Evolutionary conservation across 768 basidiomycete genomes (phyloP), one percentile per base, ranked within the genome.

Genomic region (Leucosporidium yakuticum): DNA sequence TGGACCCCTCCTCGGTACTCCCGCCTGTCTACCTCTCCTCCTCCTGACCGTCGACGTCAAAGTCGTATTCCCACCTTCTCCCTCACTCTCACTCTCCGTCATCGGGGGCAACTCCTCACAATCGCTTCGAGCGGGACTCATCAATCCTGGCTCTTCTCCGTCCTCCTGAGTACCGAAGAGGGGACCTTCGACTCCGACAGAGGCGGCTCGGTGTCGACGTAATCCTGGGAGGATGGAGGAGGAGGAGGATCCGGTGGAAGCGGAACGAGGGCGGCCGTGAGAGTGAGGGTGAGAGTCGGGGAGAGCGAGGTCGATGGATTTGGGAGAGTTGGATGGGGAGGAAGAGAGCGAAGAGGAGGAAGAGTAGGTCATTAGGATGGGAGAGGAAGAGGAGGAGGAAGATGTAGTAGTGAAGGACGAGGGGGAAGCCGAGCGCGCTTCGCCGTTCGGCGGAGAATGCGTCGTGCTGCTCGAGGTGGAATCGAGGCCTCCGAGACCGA

Each of bases 171-270:
- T 51, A 7, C 27, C 65, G 14, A 71, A 65, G 4, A 71, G 34
- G 19, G 70, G 70, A 19, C 70, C 70, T 23, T 71, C 70, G 31
- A 68, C 54, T 6, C 70, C 70, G 20, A 71, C 49, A 1, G 60
- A 63, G 11, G 51, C 47, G 1, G 70, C 70, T 4, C 70, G 63
- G 44, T 65, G 47, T 29, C 70, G 67, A 31, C 31, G 25, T 51
- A 71, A 65, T 5, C 36, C 20, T n/a, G 34, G 21, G 19, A 53
- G 47, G 31, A 36, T 19, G 19, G 60, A 49, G 64, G 39, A 20
- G 34, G 49, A 49, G 50, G 31, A 44, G 27, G 34, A 36, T 9
- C 39, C 39, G 3, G 21, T n/a, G 21, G 50, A 44, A 23, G 23
- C 34, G 9, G 57, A 58, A 14, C 57, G 57, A 23, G 21, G 57